Evolutionary conservation across 805 yeast genomes (phyloP).

Genomic region (Teunomyces tritomae): DNA sequence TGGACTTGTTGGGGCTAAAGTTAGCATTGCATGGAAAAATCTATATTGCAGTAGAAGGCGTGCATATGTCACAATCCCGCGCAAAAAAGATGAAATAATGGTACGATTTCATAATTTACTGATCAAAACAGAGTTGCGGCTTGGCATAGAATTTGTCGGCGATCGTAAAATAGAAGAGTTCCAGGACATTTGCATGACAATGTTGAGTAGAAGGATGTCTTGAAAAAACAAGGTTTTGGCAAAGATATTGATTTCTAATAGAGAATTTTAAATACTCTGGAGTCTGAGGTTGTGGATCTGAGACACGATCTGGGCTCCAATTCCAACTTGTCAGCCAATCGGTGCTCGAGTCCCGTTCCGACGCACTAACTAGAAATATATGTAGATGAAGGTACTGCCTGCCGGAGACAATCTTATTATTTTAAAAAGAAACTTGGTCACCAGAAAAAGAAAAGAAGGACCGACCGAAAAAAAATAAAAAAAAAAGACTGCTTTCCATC

Average conservation of each 20-base stretch:
- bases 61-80: no score
- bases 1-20: no score
- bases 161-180: neutral
- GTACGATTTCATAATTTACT: neutral
- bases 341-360: neutral
- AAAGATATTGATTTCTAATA: neutral
- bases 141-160: neutral
- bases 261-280: no score
- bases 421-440: slow-evolving; percentile 1
- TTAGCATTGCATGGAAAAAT: no score
- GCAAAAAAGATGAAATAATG: neutral
- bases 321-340: no score
- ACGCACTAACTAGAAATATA: neutral
- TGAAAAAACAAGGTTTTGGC: neutral
- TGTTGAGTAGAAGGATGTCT: neutral
- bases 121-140: neutral
- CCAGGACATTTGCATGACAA: neutral
- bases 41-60: no score
- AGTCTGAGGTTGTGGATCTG: no score
- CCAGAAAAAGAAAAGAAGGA: neutral
- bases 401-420: slow-evolving; percentile 3
- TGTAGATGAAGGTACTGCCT: slow-evolving; percentile 3
- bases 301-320: no score
- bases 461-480: neutral
- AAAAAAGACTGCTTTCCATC: slow-evolving; percentile 1